A percentile compares a stretch with the other conserved stretches of the same genome.
phyloP scores from a whole-genome alignment of 129 eudicot genomes.

The carrot (Daucus carota) region DH1_v3.0 NC_030384.2:47919001-47919500 shows the following conservation, averaged over 20 bases:
- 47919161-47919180: constrained; percentile 23
- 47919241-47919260: constrained; percentile 17
- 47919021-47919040: constrained; percentile 8
- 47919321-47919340: constrained; percentile 12
- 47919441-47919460: constrained; percentile 43
- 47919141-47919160: constrained; percentile 30
- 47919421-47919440: constrained; percentile 14
- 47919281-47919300: constrained; percentile 15
- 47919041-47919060: constrained; percentile 14
- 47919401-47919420: constrained; percentile 22
- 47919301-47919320: constrained; percentile 16
- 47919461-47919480: constrained; percentile 15
- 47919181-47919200: constrained; percentile 39
- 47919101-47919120: constrained; percentile 56
- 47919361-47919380: constrained; percentile 8
- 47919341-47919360: constrained; percentile 6
- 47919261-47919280: constrained; percentile 1
- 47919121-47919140: constrained; percentile 54
- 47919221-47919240: constrained; percentile 38
- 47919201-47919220: constrained; percentile 61
- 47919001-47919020: constrained; percentile 5
- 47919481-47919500: constrained; percentile 16
- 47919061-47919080: constrained; percentile 35
- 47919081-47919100: constrained; percentile 48
- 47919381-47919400: constrained; percentile 22